Conservation (phyloP, 345 rosid species). For the Salix viminalis region DNA sequence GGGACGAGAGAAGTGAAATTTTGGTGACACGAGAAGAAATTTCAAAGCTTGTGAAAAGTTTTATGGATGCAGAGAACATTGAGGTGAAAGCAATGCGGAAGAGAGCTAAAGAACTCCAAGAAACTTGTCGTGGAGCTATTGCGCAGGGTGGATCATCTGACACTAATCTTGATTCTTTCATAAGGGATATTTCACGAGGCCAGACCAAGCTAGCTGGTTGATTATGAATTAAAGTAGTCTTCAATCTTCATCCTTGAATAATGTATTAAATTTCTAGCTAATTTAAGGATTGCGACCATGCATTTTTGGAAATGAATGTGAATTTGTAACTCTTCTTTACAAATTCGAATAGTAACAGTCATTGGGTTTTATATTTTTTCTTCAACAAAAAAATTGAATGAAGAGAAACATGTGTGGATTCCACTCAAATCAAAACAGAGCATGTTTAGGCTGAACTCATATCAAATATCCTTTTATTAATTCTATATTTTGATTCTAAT, state of each 20-base stretch:
- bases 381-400: too few relatives aligned
- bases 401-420: too few relatives aligned
- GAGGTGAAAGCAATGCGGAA: conserved; percentile 14
- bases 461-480: too few relatives aligned
- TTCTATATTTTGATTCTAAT: too few relatives aligned
- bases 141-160: conserved; percentile 22
- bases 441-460: too few relatives aligned
- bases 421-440: too few relatives aligned
- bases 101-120: conserved; percentile 10
- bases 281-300: neutral
- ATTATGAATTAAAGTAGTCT: neutral
- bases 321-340: neutral
- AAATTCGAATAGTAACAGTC: neutral
- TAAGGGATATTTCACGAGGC: conserved; percentile 4
- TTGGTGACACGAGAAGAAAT: conserved; percentile 16
- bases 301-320: neutral
- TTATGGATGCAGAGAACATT: conserved; percentile 14
- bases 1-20: neutral
- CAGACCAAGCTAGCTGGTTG: neutral
- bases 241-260: neutral
- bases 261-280: neutral
- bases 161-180: conserved; percentile 16
- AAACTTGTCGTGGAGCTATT: conserved; percentile 12
- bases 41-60: conserved; percentile 9
- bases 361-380: neutral